Conservation (phyloP, 2,329 filamentous ascomycete genomes). For the Xylariaceae sp. region DNA sequence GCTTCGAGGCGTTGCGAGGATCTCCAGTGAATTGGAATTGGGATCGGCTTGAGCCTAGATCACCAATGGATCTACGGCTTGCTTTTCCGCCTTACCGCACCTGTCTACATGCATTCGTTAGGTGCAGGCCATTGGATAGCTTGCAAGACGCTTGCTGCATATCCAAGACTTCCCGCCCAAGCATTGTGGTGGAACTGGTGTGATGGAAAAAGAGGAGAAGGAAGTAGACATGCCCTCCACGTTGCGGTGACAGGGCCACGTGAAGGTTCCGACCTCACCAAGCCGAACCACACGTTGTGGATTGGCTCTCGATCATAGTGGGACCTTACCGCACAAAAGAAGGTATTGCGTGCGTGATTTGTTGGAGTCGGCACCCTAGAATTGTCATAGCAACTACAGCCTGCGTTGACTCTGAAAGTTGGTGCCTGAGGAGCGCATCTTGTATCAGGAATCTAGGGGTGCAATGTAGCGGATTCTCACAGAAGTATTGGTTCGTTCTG, state of each 20-base stretch:
- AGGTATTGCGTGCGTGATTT: constrained; percentile 7
- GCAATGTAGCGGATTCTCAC: constrained; percentile 17
- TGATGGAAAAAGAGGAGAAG: background rate
- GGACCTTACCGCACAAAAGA: background rate
- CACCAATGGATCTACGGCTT: constrained; percentile 2
- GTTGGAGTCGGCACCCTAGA: constrained; percentile 1
- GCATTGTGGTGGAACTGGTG: background rate
- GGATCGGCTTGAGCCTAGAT: too few relatives aligned
- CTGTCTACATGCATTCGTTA: constrained; percentile 1
- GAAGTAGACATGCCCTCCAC: background rate
- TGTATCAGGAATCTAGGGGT: background rate
- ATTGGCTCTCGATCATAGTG: constrained; percentile 5
- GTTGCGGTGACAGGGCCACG: too few relatives aligned
- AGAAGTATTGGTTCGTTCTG: constrained; percentile 14
- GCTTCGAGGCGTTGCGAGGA: constrained; percentile 3
- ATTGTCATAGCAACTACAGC: constrained; percentile 10
- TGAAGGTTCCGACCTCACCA: constrained; percentile 8
- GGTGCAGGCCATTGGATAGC: background rate
- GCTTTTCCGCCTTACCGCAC: constrained; percentile 19
- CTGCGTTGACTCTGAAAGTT: background rate
- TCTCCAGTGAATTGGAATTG: background rate
- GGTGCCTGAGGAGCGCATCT: background rate
- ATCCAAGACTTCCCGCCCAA: background rate
- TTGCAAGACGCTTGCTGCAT: background rate
- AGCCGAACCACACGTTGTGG: constrained; percentile 3